Base-by-base conservation (phyloP, 2,329 filamentous ascomycete genomes). In the Raffaelea albimanens region DNA sequence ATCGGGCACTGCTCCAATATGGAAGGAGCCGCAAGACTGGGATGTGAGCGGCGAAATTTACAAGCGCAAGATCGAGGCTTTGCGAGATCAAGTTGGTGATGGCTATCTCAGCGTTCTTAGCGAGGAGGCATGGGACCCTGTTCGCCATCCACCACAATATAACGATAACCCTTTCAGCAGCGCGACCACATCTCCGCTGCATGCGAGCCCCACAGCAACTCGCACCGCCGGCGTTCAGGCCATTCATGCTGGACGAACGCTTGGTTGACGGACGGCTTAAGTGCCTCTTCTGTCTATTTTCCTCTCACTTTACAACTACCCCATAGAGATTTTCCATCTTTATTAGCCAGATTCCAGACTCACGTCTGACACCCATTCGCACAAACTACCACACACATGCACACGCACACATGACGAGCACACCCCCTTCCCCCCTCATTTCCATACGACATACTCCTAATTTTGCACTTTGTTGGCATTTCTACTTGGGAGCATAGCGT, bases 21-120 rank as follows among this genome's bases (percentile, higher is more conserved):
- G 69, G 68, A 63, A 61, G 22, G 67, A 70, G 13, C 54, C 67
- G 4, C 67, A 72, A 41, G 75, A 84, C 50, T 87, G 82, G 76
- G 80, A 81, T 50, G 68, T 78, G 40, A 78, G 79, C 50, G 84
- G 85, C 46, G 87, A 93, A 58, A 70, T 87, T 8, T 97, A 95
- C 64, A 81, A 85, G 49, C 86, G 86, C 62, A 93, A 93, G 64
- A 84, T 97, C 47, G 89, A 95, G 63, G 82, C 85, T 3, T 68
- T 96, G 46, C 83, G 89, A 52, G 84, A 84, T 58, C 87, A 91
- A 58, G 83, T 95, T 54, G 90, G 90, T 29, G 87, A 82, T 57
- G 85, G 82, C 34, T 98, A 95, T 76, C 75, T 98, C 36, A 90
- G 82, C 53, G 87, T 86, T 14, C 71, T 97, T 44, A 85, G 85